Evolutionary conservation across 371 early-diverging fungal genomes (phyloP).

Genomic region (Mortierella sp.): DNA sequence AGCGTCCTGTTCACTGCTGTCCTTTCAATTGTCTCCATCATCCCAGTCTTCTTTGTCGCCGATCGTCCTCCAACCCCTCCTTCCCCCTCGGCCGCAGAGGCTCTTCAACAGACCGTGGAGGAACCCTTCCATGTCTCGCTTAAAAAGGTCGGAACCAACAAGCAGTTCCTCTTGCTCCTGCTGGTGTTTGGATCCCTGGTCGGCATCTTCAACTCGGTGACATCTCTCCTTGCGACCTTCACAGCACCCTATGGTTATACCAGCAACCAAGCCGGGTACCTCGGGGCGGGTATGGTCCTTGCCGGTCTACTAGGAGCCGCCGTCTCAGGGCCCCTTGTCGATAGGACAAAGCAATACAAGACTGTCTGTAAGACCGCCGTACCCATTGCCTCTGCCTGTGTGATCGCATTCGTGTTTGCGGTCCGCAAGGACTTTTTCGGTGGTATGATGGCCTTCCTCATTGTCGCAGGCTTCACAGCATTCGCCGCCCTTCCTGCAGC

Average conservation of each 20-base stretch:
- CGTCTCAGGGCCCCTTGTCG: slow-evolving; percentile 66
- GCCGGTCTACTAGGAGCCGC: slow-evolving; percentile 69
- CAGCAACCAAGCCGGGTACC: slow-evolving; percentile 69
- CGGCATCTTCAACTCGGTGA: slow-evolving; percentile 75
- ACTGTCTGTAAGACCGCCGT: slow-evolving; percentile 60
- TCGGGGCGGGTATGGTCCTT: slow-evolving; percentile 69
- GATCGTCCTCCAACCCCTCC: slow-evolving; percentile 66
- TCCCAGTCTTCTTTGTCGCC: slow-evolving; percentile 67
- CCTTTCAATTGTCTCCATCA: slow-evolving; percentile 60
- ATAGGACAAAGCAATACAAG: slow-evolving; percentile 67
- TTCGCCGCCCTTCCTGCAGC: slow-evolving; percentile 66
- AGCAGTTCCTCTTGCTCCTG: slow-evolving; percentile 69
- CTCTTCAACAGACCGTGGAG: slow-evolving; percentile 39
- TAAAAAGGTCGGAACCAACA: slow-evolving; percentile 62
- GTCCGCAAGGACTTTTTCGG: slow-evolving; percentile 62
- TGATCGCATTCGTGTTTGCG: slow-evolving; percentile 64
- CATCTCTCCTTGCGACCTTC: slow-evolving; percentile 73
- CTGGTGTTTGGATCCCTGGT: slow-evolving; percentile 69
- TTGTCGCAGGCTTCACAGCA: slow-evolving; percentile 64
- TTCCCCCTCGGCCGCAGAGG: slow-evolving; percentile 59
- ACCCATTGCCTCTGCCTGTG: slow-evolving; percentile 63
- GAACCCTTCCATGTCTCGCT: slow-evolving; percentile 65
- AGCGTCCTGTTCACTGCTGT: slow-evolving; percentile 66
- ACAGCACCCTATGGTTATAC: slow-evolving; percentile 76
- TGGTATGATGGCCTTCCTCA: slow-evolving; percentile 61